Evolutionary conservation across 2,329 filamentous ascomycete genomes (phyloP).

Genomic region (Truncatella angustata): DNA sequence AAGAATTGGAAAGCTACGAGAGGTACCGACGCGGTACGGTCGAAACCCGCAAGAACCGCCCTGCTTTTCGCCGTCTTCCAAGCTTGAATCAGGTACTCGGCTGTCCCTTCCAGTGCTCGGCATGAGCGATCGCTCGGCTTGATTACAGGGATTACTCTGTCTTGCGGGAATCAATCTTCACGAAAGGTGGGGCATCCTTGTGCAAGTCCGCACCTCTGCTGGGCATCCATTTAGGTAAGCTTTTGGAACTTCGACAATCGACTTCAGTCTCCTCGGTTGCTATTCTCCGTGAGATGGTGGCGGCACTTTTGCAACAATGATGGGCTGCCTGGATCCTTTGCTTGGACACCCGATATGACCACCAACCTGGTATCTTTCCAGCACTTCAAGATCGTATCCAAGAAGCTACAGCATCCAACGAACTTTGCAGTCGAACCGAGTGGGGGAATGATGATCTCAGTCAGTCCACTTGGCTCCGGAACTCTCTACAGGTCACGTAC

Average conservation of each 20-base stretch:
- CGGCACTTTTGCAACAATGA: no score
- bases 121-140: slow-evolving; percentile 6
- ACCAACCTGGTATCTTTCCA: no score
- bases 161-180: neutral
- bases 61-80: neutral
- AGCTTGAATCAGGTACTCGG: neutral
- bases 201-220: neutral
- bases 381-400: neutral
- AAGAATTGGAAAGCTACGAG: no score
- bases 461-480: neutral
- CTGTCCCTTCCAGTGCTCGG: neutral
- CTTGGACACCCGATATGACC: no score
- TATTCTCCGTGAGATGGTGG: no score
- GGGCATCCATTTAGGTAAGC: neutral
- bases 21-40: slow-evolving; percentile 1
- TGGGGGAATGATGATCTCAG: neutral
- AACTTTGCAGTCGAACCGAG: neutral
- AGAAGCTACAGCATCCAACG: neutral
- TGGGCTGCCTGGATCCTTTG: no score
- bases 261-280: neutral
- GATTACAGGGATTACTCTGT: slow-evolving; percentile 2
- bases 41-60: no score
- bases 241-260: neutral
- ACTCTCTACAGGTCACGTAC: neutral
- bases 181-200: slow-evolving; percentile 4